phyloP scores from a whole-genome alignment of 768 basidiomycete genomes.

The Sistotremastrum suecicum region DNA sequence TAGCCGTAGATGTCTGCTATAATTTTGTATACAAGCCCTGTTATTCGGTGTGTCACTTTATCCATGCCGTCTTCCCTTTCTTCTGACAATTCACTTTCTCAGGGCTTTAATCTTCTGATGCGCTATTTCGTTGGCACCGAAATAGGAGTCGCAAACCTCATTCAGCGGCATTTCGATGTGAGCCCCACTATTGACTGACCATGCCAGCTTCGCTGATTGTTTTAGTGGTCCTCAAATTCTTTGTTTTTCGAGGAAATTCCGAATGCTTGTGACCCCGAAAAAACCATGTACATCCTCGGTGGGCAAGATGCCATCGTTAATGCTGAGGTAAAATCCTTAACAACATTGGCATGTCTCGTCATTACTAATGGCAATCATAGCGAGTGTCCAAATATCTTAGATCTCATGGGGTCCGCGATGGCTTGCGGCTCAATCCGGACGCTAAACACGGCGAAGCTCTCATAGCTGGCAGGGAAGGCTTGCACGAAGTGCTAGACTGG shows the following conservation, averaged over 20 bases:
- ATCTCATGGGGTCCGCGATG: slow-evolving; percentile 59
- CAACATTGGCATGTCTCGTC: neutral
- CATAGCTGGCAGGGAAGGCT: slow-evolving; percentile 33
- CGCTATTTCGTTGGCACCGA: slow-evolving; percentile 83
- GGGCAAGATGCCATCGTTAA: slow-evolving; percentile 71
- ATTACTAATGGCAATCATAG: slow-evolving; percentile 19
- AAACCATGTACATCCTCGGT: slow-evolving; percentile 66
- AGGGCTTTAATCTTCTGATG: slow-evolving; percentile 72
- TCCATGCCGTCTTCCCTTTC: neutral
- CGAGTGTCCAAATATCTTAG: slow-evolving; percentile 62
- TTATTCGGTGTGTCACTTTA: slow-evolving; percentile 33
- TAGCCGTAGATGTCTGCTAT: slow-evolving; percentile 64
- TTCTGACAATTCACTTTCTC: slow-evolving; percentile 5
- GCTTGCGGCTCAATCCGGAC: slow-evolving; percentile 47
- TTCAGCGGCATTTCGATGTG: slow-evolving; percentile 63
- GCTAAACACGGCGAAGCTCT: slow-evolving; percentile 54
- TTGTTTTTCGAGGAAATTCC: slow-evolving; percentile 88
- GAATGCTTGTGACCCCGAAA: slow-evolving; percentile 50
- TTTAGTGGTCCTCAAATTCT: slow-evolving; percentile 65
- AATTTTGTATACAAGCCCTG: slow-evolving; percentile 75
- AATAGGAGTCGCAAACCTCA: slow-evolving; percentile 73
- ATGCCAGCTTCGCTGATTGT: neutral
- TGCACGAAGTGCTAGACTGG: slow-evolving; percentile 51
- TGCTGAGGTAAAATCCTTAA: slow-evolving; percentile 34
- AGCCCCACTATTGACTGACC: slow-evolving; percentile 2